Evolutionary conservation across 1,139 yeast species (phyloP), one percentile per base, ranked within the genome.

Genomic region (Yamadazyma oceani): DNA sequence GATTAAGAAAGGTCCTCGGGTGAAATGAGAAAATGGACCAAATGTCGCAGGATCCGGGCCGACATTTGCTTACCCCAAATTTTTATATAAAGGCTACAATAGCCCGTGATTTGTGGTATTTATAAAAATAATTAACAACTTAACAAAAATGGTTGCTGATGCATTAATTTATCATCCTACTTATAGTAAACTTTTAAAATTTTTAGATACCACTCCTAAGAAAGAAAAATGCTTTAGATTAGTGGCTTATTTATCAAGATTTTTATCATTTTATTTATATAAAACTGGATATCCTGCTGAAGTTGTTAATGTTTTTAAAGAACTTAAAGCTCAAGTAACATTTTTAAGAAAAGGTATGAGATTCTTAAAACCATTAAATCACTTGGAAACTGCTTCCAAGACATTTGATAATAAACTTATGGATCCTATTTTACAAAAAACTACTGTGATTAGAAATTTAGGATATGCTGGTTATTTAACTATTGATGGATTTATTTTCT

Each of bases 291-390:
- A 69, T 54, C 55, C 79, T 15, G 62, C 68, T 36, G 72, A 73
- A 35, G 55, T 76, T 15, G 75, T 82, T 32, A 68, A 65, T 42
- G 58, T 73, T 40, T 74, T 80, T 63, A 69, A 69, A 48, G 66
- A 69, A 16, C 57, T 85, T 40, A 82, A 80, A 59, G 58, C 60
- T 35, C 80, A 82, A 46, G 71, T 83, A 26, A 80, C 87, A 13
- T 68, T 85, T 47, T 74, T 88, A 43, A 80, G 97, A 60, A 90
- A 90, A 67, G 82, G 90, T 15, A 68, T 90, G 73, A 77, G 97
- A 54, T 82, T 84, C 57, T 78, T 89, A 49, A 90, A 89, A 65
- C 96, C 96, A 1, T 65, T 90, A 54, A 75, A 75, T 55, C 90
- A 85, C 58, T 59, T 85, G 42, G 82, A 83, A 53, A 73, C 79